Evolutionary conservation across 2,329 filamentous ascomycete genomes (phyloP).

Genomic region (Colletotrichum liriopes): DNA sequence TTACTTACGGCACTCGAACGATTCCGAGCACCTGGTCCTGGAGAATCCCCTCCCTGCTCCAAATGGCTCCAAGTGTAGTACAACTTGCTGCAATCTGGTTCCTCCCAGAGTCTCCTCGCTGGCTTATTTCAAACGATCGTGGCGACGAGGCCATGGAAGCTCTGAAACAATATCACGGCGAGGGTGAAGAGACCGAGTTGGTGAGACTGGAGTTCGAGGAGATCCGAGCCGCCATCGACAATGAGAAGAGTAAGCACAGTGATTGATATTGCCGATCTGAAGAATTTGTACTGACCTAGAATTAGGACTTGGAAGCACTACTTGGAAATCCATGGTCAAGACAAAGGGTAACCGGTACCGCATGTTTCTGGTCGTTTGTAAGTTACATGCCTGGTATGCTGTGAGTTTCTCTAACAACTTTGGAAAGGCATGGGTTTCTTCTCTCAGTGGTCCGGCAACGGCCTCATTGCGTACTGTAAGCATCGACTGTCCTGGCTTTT

Average conservation of each 20-base stretch:
- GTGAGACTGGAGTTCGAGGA: slow-evolving; percentile 68
- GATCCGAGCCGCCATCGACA: slow-evolving; percentile 53
- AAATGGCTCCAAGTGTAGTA: slow-evolving; percentile 43
- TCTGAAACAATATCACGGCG: slow-evolving; percentile 70
- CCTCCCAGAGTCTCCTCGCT: slow-evolving; percentile 75
- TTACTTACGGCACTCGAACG: slow-evolving; percentile 59
- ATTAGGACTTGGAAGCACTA: slow-evolving; percentile 45
- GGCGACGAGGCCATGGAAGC: slow-evolving; percentile 66
- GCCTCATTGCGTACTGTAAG: slow-evolving; percentile 50
- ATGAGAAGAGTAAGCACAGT: slow-evolving; percentile 57
- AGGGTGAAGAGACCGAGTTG: slow-evolving; percentile 67
- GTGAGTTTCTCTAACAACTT: too few species aligned
- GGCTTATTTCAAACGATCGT: slow-evolving; percentile 71
- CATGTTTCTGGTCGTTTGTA: slow-evolving; percentile 54
- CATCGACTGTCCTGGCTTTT: background rate
- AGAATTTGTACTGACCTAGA: background rate
- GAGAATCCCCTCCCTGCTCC: slow-evolving; percentile 49
- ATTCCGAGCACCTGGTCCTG: slow-evolving; percentile 57
- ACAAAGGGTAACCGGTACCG: slow-evolving; percentile 52
- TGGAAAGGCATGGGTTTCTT: slow-evolving; percentile 60
- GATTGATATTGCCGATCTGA: too few species aligned
- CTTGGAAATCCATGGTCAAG: slow-evolving; percentile 50
- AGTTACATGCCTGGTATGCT: background rate
- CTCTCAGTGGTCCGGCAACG: slow-evolving; percentile 56
- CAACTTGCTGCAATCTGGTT: slow-evolving; percentile 60